Conservation (phyloP, 306 rosid species). For the Sesbania bispinosa region DNA sequence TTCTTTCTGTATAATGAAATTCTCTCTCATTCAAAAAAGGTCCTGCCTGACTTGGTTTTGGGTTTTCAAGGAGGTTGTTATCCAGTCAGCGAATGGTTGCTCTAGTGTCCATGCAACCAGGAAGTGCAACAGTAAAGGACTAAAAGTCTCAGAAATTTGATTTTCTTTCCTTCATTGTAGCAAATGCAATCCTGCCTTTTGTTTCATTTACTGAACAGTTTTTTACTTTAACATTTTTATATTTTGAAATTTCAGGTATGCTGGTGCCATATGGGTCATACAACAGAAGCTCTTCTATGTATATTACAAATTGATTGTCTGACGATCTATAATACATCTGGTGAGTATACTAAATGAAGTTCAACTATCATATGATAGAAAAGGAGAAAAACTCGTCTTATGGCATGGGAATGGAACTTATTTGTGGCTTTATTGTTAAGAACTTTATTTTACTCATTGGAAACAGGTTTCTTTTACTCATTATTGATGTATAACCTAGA, state of each 20-base stretch:
- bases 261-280: conserved; percentile 82
- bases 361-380: conserved; percentile 11
- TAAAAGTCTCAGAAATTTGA: neutral
- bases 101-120: neutral
- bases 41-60: conserved; percentile 18
- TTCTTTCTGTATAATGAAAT: neutral
- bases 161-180: neutral
- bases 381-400: neutral
- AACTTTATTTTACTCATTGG: neutral
- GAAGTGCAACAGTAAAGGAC: conserved; percentile 15
- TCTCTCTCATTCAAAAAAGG: neutral
- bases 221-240: conserved; percentile 15
- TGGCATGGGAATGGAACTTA: neutral
- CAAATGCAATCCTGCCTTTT: conserved; percentile 5
- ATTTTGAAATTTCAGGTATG: conserved; percentile 55
- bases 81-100: conserved; percentile 15
- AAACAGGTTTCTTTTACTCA: neutral
- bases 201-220: conserved; percentile 1
- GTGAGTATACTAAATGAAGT: conserved; percentile 41
- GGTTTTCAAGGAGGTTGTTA: conserved; percentile 22
- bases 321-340: conserved; percentile 80
- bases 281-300: conserved; percentile 81
- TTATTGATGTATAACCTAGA: neutral
- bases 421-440: neutral
- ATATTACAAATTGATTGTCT: conserved; percentile 68